These are phyloP conservation scores for Salix dunnii DNA, from an alignment of 345 rosid genomes.

Conservation along the genomic window DNA sequence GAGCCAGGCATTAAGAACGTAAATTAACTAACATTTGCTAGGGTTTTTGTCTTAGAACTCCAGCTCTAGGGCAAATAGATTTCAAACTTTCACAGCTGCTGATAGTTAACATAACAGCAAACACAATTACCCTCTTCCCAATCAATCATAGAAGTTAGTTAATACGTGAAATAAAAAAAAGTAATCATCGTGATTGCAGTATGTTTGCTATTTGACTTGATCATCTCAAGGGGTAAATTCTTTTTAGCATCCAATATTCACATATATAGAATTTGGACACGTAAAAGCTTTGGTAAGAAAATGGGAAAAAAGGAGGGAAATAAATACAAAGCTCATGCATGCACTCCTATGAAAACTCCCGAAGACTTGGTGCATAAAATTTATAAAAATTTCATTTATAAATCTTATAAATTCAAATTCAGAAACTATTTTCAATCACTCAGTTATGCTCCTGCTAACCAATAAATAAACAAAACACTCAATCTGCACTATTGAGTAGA, in stretches of 20 bases:
- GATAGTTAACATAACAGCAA: neutral
- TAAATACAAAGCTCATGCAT: no score
- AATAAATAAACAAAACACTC: no score
- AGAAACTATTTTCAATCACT: no score
- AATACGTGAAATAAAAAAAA: neutral
- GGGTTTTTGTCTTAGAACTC: neutral
- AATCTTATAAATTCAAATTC: no score
- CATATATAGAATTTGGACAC: no score
- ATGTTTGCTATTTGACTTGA: neutral
- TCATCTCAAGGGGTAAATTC: neutral
- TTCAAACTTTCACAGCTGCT: neutral
- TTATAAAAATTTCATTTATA: no score
- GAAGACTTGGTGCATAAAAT: no score
- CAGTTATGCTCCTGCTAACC: no score
- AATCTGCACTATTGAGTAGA: no score
- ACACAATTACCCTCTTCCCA: neutral
- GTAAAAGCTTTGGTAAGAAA: no score
- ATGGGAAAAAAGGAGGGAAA: no score
- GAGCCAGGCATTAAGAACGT: neutral
- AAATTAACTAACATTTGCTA: neutral
- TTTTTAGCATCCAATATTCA: neutral
- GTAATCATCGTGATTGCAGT: neutral
- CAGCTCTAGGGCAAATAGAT: neutral
- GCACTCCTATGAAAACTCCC: no score
- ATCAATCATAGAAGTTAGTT: neutral